Percentiles rank a stretch among this genome's conserved stretches.
These are phyloP conservation scores for Pichia californica DNA, from an alignment of 805 yeast species.

Conservation along the genomic window DNA sequence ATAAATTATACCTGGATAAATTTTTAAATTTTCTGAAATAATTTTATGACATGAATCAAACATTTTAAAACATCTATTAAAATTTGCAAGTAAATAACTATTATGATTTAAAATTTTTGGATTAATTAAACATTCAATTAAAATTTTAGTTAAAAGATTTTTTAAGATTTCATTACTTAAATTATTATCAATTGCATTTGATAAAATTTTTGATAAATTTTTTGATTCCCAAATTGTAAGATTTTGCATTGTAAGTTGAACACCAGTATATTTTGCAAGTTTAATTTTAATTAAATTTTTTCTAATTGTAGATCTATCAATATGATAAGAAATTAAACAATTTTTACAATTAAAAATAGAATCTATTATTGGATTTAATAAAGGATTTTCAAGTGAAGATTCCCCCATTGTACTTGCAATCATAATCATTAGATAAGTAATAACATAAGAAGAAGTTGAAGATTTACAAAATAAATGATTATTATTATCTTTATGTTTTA, in stretches of 20 bases:
- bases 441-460: conserved; percentile 5
- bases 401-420: too few species aligned
- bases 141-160: conserved; percentile 23
- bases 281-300: conserved; percentile 47
- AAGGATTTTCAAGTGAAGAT: conserved; percentile 27
- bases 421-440: conserved; percentile 11
- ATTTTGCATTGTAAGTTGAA: conserved; percentile 19
- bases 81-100: conserved; percentile 29
- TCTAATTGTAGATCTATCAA: conserved; percentile 44
- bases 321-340: conserved; percentile 49
- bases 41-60: conserved; percentile 11
- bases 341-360: conserved; percentile 43
- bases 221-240: conserved; percentile 24
- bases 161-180: conserved; percentile 9
- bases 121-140: conserved; percentile 45
- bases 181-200: conserved; percentile 19
- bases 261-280: conserved; percentile 24
- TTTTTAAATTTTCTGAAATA: conserved; percentile 17
- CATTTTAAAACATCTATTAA: conserved; percentile 31
- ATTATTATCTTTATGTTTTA: conserved; percentile 18
- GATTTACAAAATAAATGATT: conserved; percentile 24
- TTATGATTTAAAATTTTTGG: conserved; percentile 43
- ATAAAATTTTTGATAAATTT: conserved; percentile 13
- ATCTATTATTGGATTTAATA: conserved; percentile 15
- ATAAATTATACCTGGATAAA: conserved; percentile 46